Evolutionary conservation across 2,329 filamentous ascomycete species (phyloP), one percentile per base, ranked within the genome.

Genomic region (Sordariomycetes sp.): DNA sequence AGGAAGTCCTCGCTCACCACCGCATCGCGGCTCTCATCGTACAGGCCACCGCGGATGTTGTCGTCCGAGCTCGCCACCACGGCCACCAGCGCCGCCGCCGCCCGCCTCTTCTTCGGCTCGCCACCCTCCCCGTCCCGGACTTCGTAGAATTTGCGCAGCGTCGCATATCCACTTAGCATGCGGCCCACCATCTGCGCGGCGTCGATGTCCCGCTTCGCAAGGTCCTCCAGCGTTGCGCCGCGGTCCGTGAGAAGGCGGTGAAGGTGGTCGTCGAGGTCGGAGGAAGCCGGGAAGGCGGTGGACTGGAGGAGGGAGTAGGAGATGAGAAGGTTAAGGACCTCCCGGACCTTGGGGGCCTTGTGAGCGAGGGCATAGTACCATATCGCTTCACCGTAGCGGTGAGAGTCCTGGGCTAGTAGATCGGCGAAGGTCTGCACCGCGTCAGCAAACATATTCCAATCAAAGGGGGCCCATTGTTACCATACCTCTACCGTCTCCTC

Each of bases 341-440:
- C 86, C 65, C 89, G 89, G 57, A 97, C 86, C 71, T 93, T 95
- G 62, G 81, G 78, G 1, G 83, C 76, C 28, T 86, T 83, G 67
- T 95, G 91, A 3, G 91, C 89, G 14, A 95, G 83, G 25, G 93
- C 88, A 69, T 94, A 97, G 75, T 95, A 97, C 74, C 94, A 86
- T 22, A 97, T 79, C 1, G 90, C 89, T 62, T 93, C 85, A 58
- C 93, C 93, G 64, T 93, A 97, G 58, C 87, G 82, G 65, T 89
- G 83, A 0, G 88, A 87, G 50, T 83, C 81, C 60, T 85, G 79
- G 12, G 86, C 83, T 46, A 96, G 79, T 54, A 86, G 79, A 63
- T 96, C 87, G 59, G 91, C 93, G 68, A 90, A 97, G 63, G 87
- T 85, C 89, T 96, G 65, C 32, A 46, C 28, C 22, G 16, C 22